These are phyloP conservation scores for Colletotrichum brevisporum DNA, from an alignment of 2,329 filamentous ascomycete genomes.

Conservation along the genomic window DNA sequence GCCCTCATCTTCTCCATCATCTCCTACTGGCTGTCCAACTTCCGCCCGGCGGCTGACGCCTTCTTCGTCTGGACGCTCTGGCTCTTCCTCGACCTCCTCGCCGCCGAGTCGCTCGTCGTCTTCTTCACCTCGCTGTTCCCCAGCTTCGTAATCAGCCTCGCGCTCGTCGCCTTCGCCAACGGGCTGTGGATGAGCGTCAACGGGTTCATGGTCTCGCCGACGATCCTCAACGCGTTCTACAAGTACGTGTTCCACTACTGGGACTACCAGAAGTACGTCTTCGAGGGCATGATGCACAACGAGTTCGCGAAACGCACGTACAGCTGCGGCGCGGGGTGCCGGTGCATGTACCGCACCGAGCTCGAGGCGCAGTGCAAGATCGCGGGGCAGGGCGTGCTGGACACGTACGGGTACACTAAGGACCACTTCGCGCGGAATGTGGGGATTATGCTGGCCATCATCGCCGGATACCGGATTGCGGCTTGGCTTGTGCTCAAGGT, in stretches of 20 bases:
- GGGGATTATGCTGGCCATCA: conserved; percentile 84
- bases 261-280: conserved; percentile 89
- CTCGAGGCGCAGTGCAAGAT: conserved; percentile 77
- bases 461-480: conserved; percentile 78
- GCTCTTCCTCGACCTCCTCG: conserved; percentile 87
- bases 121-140: conserved; percentile 80
- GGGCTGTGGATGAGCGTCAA: conserved; percentile 91
- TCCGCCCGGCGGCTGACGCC: conserved; percentile 72
- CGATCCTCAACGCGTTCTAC: conserved; percentile 85
- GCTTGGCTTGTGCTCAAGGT: conserved; percentile 72
- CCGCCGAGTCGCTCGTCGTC: conserved; percentile 86
- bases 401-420: conserved; percentile 77
- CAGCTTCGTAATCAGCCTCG: conserved; percentile 84
- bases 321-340: conserved; percentile 69
- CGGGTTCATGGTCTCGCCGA: conserved; percentile 83
- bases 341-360: conserved; percentile 79
- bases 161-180: conserved; percentile 87
- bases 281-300: conserved; percentile 94
- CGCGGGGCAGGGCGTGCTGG: conserved; percentile 77
- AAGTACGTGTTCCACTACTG: conserved; percentile 91
- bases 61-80: conserved; percentile 88
- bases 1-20: conserved; percentile 81
- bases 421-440: conserved; percentile 77
- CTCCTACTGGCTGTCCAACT: conserved; percentile 85
- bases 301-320: conserved; percentile 80